Base-by-base conservation (phyloP, 768 basidiomycete genomes). In the Suillus discolor region DNA sequence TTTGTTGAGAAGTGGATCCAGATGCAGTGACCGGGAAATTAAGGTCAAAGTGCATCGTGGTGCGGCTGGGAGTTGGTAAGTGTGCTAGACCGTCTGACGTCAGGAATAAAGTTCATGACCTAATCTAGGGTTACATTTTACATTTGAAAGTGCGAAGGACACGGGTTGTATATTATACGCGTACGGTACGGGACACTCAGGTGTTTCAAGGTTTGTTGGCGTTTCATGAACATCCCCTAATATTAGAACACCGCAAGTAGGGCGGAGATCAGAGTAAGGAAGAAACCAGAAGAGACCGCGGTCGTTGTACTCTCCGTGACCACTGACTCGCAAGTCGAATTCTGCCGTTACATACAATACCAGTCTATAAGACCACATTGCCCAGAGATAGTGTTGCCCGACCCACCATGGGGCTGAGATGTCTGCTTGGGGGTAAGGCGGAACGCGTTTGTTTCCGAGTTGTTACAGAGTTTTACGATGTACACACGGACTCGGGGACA, bases 41-140 rank as follows among this genome's bases (percentile, higher is more conserved):
- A 65, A 91, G 81, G 75, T 91, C 89, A 69, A 88, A 90, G 70
- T 82, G 89, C 89, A 90, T 89, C 18, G 15, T 23, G 9, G 16
- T 53, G 15, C 25, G 28, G 8, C 25, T 28, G 25, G 15, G 25
- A 28, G 53, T 31, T 53, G 28, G 8, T 45, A 16, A 9, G 20
- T 20, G 8, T 16, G 20, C 18, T 44, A 44, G 44, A 20, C 42
- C 5, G 39, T 42, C 47, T 25, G 49, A 51, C 49, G 49, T 51
- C 49, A 51, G n/a, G 6, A 12, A 23, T 23, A 49, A 51, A 7
- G 51, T 51, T 51, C 28, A 51, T 16, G 7, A 28, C 16, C 51
- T 12, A n/a, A 47, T 47, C 12, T 47, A 23, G 47, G n/a, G 47
- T 49, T 45, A 45, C 44, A 11, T 20, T 45, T 45, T 9, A 45